Conservation (phyloP, 1,139 yeast genomes). For the Candida tetrigidarum region DNA sequence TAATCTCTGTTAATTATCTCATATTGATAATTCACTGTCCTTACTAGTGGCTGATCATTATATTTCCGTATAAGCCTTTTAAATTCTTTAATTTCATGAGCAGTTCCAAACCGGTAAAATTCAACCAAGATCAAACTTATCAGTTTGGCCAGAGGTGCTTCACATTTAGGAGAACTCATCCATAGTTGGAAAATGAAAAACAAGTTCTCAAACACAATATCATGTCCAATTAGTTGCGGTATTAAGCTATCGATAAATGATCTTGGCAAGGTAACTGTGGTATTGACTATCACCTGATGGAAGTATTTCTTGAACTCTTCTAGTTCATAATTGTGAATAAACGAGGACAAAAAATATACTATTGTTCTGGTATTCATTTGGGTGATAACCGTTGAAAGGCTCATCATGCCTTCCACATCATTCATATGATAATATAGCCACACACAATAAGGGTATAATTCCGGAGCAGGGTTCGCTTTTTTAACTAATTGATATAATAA, state of each 20-base stretch:
- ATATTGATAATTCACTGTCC: slow-evolving; percentile 28
- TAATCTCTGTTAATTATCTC: slow-evolving; percentile 31
- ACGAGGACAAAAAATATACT: slow-evolving; percentile 34
- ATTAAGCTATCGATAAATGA: slow-evolving; percentile 33
- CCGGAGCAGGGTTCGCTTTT: not conserved
- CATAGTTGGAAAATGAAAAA: slow-evolving; percentile 31
- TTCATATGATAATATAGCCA: slow-evolving; percentile 41
- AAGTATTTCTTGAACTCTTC: slow-evolving; percentile 30
- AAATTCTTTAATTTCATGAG: slow-evolving; percentile 29
- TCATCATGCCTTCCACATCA: slow-evolving; percentile 27
- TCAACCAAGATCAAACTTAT: slow-evolving; percentile 33
- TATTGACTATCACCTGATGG: slow-evolving; percentile 17
- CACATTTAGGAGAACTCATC: slow-evolving; percentile 28
- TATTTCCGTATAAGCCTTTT: slow-evolving; percentile 26
- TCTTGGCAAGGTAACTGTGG: slow-evolving; percentile 23
- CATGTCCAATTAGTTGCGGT: slow-evolving; percentile 29
- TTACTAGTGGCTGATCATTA: slow-evolving; percentile 27
- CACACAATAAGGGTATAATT: slow-evolving; percentile 16
- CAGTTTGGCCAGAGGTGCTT: slow-evolving; percentile 30
- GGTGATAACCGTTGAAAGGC: slow-evolving; percentile 21
- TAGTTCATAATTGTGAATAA: slow-evolving; percentile 38
- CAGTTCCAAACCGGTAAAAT: slow-evolving; percentile 34
- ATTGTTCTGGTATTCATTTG: slow-evolving; percentile 28
- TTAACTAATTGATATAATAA: slow-evolving; percentile 5
- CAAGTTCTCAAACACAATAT: slow-evolving; percentile 37